Base-by-base conservation (phyloP, 2,329 filamentous ascomycete species). In the Simplicillium aogashimaense region DNA sequence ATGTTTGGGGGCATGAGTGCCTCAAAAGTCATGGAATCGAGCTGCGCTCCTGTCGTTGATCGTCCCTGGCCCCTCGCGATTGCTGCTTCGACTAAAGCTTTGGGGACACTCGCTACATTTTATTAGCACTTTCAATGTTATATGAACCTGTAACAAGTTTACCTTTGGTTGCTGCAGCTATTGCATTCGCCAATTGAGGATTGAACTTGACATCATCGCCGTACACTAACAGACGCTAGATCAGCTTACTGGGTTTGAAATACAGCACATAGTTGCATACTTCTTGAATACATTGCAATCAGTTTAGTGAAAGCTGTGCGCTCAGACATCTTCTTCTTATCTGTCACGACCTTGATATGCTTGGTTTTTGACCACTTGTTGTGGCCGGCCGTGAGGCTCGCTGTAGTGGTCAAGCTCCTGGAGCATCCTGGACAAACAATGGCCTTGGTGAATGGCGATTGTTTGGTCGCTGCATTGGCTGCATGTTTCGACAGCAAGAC, bases 361-460 rank as follows among this genome's bases (percentile, higher is more conserved):
- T 83, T 86, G 64, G 95, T 97, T 55, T 92, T 94, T 43, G 87
- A 88, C 92, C 92, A 98, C 58, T 88, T 84, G 61, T 83, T 95
- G 64, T 95, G 88, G 12, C 88, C 88, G 17, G 83, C 81, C 45
- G 64, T 61, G 12, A 63, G 54, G 7, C 52, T 43, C 8, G 67
- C 48, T 13, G 66, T 69, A 13, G 65, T 66, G 41, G 59, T 59
- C 44, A 82, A 69, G 29, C 59, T 53, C 40, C 74, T 71, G 42
- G 63, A 55, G 47, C 69, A 75, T 59, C 60, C 61, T 31, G 59
- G 61, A 48, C 72, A 78, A 47, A 70, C 43, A 17, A 17, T 11
- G 15, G 33, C 11, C 15, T 12, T 7, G 17, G 20, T 25, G 9
- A 25, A 25, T 9, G 6, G 20, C 20, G 20, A 25, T 25, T 25